Evolutionary conservation across 768 basidiomycete species (phyloP).

Genomic region (Pulveroboletus ravenelii): DNA sequence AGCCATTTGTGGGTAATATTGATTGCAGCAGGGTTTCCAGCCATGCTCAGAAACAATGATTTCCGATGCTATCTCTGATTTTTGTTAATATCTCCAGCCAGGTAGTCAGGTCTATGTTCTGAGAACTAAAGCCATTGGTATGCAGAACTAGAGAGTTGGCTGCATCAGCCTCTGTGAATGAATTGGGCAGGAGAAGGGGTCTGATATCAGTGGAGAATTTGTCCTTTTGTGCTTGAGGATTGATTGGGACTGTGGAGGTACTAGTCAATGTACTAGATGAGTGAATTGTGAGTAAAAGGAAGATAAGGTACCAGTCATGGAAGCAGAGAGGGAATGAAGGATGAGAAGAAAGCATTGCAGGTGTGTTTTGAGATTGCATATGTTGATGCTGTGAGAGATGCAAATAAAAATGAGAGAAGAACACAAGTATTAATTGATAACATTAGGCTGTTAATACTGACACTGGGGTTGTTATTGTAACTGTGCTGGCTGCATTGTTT

Average conservation of each 20-base stretch:
- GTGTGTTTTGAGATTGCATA: slow-evolving; percentile 33
- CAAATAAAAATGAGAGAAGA: slow-evolving; percentile 36
- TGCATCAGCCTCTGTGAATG: slow-evolving; percentile 66
- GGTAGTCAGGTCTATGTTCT: slow-evolving; percentile 58
- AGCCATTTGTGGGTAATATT: slow-evolving; percentile 81
- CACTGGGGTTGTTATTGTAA: slow-evolving; percentile 36
- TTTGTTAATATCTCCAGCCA: slow-evolving; percentile 75
- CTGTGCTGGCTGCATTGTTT: slow-evolving; percentile 30
- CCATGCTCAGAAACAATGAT: slow-evolving; percentile 86
- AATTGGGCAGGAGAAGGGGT: slow-evolving; percentile 52
- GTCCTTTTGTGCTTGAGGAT: slow-evolving; percentile 51
- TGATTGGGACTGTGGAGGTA: slow-evolving; percentile 29
- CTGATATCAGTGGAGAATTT: slow-evolving; percentile 49
- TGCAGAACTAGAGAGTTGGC: slow-evolving; percentile 55
- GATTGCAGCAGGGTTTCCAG: slow-evolving; percentile 69
- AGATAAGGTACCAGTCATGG: slow-evolving; percentile 30
- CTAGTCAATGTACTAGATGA: slow-evolving; percentile 26
- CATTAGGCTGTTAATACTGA: slow-evolving; percentile 37
- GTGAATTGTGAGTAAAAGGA: slow-evolving; percentile 37
- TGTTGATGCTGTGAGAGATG: slow-evolving; percentile 28
- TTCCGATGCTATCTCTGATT: slow-evolving; percentile 78
- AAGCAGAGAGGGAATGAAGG: slow-evolving; percentile 52
- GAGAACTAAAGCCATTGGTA: slow-evolving; percentile 56
- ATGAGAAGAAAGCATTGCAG: slow-evolving; percentile 68
- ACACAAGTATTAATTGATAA: slow-evolving; percentile 41